Base-by-base conservation (phyloP, 164 flowering plant species). In the Chimonanthus praecox region DNA sequence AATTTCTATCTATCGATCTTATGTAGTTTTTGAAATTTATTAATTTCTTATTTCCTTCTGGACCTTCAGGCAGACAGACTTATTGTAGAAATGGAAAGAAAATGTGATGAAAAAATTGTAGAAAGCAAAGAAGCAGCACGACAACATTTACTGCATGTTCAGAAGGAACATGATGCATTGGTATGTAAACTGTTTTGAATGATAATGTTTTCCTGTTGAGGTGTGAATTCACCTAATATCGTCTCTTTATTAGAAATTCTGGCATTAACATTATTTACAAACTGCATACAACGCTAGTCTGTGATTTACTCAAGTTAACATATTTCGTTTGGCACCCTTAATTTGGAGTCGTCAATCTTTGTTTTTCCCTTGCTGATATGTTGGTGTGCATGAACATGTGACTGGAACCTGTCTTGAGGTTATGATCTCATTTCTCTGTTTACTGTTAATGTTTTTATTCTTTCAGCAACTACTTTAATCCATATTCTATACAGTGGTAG, bases 121-220 rank as follows among this genome's bases (percentile, higher is more conserved):
- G 89, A 88, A 66, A 80, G 73, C 84, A 86, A 82, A 79, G 93
- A 89, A 82, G 97, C 89, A 81, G 82, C 94, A 75, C 80, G 21
- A 68, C 83, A 81, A 80, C 61, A 81, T 50, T 78, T 87, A 83
- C 67, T 75, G 73, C 81, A 33, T 46, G 80, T 87, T 69, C 90
- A 90, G 84, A 92, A 88, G 78, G 97, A 92, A 73, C 94, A 96
- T 65, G 78, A 82, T 79, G 74, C 86, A 77, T 77, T 87, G 89
- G 99, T 92, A 88, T 33, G 48, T 45, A 16, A 44, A 66, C 16
- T 11, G 13, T 45, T 11, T 15, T 44, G 45, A 66, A 66, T 66
- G 3, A 9, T 44, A 43, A 44, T 10, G 2, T 16, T 44, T 66
- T 15, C 16, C 16, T 45, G 5, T 33, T 4, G 44, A 43, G 11